phyloP scores from a whole-genome alignment of 768 basidiomycete genomes.

The Suillus paluster region DNA sequence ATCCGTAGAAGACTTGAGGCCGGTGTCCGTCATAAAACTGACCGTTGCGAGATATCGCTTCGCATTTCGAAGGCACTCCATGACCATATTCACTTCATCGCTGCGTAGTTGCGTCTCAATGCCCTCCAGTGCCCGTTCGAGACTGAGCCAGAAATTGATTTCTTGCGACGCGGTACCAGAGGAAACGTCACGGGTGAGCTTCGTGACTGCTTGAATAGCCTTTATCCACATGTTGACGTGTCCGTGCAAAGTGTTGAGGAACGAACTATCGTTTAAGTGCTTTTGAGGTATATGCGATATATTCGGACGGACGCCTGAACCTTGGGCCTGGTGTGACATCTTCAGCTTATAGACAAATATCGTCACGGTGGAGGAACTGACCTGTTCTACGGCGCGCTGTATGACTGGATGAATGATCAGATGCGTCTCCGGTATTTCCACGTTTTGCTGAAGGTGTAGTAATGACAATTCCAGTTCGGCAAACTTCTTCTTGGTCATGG shows the following conservation, averaged over 20 bases:
- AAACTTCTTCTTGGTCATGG: constrained; percentile 99
- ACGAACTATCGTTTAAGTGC: constrained; percentile 82
- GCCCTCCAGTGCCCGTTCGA: constrained; percentile 91
- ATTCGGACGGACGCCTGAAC: constrained; percentile 63
- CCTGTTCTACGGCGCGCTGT: constrained; percentile 83
- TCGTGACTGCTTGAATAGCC: constrained; percentile 95
- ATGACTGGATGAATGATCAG: constrained; percentile 91
- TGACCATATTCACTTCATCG: constrained; percentile 90
- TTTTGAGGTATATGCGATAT: constrained; percentile 76
- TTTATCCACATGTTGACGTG: constrained; percentile 99
- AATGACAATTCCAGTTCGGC: constrained; percentile 95
- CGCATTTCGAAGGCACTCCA: constrained; percentile 93
- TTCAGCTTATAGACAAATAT: constrained; percentile 16
- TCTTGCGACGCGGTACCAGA: constrained; percentile 98
- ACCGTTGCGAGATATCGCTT: constrained; percentile 98
- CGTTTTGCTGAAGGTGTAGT: constrained; percentile 96
- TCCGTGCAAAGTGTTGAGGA: constrained; percentile 90
- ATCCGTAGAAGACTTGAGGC: constrained; percentile 92
- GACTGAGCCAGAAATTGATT: constrained; percentile 97
- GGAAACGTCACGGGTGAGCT: constrained; percentile 90
- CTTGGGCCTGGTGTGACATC: constrained; percentile 47
- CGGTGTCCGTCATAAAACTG: constrained; percentile 97
- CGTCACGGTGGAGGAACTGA: constrained; percentile 9
- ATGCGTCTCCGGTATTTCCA: constrained; percentile 97
- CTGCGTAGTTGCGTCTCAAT: constrained; percentile 92